phyloP scores from a whole-genome alignment of 306 rosid genomes.

The Spatholobus suberectus region DNA sequence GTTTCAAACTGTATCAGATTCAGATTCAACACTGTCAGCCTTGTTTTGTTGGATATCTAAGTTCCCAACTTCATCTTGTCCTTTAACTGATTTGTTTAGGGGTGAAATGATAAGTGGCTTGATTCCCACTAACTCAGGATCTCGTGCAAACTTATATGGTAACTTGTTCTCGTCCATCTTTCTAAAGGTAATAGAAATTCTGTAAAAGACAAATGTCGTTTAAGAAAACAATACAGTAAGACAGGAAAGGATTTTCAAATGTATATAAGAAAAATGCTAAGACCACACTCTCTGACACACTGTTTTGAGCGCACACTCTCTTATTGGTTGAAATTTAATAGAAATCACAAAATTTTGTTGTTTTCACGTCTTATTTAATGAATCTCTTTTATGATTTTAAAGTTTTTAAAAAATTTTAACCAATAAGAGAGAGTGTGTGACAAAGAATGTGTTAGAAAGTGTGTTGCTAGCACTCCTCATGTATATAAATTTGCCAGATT shows the following conservation, averaged over 20 bases:
- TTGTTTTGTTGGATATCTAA: conserved; percentile 17
- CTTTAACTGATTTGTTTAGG: not conserved
- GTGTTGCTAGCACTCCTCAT: too few relatives aligned
- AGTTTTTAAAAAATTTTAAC: too few relatives aligned
- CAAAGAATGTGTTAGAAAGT: too few relatives aligned
- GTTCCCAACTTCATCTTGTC: not conserved
- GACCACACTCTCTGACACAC: too few relatives aligned
- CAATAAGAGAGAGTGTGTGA: too few relatives aligned
- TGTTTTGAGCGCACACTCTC: too few relatives aligned
- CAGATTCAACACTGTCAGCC: not conserved
- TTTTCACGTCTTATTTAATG: too few relatives aligned
- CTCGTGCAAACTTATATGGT: conserved; percentile 49
- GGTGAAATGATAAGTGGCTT: conserved; percentile 44
- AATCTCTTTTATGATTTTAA: too few relatives aligned
- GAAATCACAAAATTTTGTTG: too few relatives aligned
- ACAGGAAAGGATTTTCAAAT: not conserved
- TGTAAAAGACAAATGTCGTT: conserved; percentile 35
- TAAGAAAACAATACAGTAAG: not conserved
- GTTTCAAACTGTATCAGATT: conserved; percentile 5
- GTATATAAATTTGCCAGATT: not conserved
- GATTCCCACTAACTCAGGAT: conserved; percentile 52
- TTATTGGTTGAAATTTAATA: too few relatives aligned
- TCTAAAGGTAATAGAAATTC: conserved; percentile 75
- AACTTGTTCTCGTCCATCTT: conserved; percentile 60
- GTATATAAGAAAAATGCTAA: too few relatives aligned